Evolutionary conservation across 1,284 basidiomycete genomes (phyloP).

Genomic region (Ceratobasidium sp.): DNA sequence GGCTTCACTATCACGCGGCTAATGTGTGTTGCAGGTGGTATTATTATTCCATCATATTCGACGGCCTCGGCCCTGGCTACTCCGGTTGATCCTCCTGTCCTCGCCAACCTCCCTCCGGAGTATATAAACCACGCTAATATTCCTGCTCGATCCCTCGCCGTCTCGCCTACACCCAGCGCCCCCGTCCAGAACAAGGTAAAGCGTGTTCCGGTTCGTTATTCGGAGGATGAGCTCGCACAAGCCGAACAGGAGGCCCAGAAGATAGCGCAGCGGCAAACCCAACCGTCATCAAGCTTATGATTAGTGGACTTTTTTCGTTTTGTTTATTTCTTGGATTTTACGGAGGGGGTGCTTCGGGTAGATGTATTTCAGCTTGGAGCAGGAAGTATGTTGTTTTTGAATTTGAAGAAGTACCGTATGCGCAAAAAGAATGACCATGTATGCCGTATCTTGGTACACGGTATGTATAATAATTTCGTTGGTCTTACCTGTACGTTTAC

Average conservation of each 20-base stretch:
- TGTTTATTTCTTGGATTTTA: slow-evolving; percentile 43
- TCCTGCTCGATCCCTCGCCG: slow-evolving; percentile 25
- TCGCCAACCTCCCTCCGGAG: slow-evolving; percentile 16
- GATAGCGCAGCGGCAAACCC: neutral
- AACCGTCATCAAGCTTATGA: neutral
- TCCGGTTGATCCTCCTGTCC: slow-evolving; percentile 23
- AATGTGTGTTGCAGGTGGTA: slow-evolving; percentile 9
- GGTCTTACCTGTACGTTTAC: slow-evolving; percentile 37
- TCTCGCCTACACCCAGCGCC: slow-evolving; percentile 34
- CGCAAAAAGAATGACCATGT: neutral
- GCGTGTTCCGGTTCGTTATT: slow-evolving; percentile 42
- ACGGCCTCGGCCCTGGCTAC: slow-evolving; percentile 31
- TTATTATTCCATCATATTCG: slow-evolving; percentile 25
- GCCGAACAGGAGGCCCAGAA: slow-evolving; percentile 33
- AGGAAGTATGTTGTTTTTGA: slow-evolving; percentile 20
- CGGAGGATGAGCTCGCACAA: slow-evolving; percentile 29
- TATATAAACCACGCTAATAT: neutral
- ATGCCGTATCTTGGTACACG: slow-evolving; percentile 1
- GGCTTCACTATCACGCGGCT: neutral
- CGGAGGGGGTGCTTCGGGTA: neutral
- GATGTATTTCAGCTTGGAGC: slow-evolving; percentile 4
- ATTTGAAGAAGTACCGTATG: slow-evolving; percentile 5
- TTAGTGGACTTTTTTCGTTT: slow-evolving; percentile 2
- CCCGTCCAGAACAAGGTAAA: slow-evolving; percentile 29
- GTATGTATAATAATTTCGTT: slow-evolving; percentile 18